Conservation (phyloP, 495 filamentous ascomycete species). For the Trichoderma virens region DNA sequence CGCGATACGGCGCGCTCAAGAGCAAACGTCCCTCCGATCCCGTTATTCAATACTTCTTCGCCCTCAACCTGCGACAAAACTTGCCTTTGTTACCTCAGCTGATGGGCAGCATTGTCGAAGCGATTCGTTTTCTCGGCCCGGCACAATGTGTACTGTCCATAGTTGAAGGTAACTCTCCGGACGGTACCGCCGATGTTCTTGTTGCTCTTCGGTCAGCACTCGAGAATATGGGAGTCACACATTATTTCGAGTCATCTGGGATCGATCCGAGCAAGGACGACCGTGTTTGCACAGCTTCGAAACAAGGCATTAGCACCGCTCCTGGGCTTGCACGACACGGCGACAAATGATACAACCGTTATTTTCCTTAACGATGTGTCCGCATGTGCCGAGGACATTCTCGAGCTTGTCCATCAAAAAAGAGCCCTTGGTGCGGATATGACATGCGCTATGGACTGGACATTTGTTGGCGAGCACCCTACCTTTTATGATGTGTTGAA, state of each 20-base stretch:
- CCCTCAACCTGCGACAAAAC: constrained; percentile 38
- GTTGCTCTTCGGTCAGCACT: constrained; percentile 25
- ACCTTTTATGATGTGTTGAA: constrained; percentile 43
- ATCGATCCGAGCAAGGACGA: constrained; percentile 29
- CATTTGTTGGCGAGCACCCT: constrained; percentile 26
- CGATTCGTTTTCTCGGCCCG: constrained; percentile 41
- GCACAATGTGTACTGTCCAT: constrained; percentile 41
- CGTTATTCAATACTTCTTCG: constrained; percentile 35
- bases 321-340: constrained; percentile 13
- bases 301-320: constrained; percentile 39
- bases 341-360: constrained; percentile 29
- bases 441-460: constrained; percentile 50
- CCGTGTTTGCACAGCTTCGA: constrained; percentile 41
- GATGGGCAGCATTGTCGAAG: constrained; percentile 36
- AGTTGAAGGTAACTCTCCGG: constrained; percentile 40
- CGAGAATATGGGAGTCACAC: constrained; percentile 24
- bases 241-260: constrained; percentile 29
- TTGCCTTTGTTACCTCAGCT: constrained; percentile 36
- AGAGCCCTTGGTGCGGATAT: constrained; percentile 37
- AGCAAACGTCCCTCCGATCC: not conserved
- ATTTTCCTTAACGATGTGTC: constrained; percentile 46
- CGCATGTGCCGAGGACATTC: constrained; percentile 43
- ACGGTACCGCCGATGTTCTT: constrained; percentile 44
- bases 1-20: not conserved
- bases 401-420: constrained; percentile 43